Conservation (phyloP, 352 stramenopile species). For the Saprolegnia parasitica region DNA sequence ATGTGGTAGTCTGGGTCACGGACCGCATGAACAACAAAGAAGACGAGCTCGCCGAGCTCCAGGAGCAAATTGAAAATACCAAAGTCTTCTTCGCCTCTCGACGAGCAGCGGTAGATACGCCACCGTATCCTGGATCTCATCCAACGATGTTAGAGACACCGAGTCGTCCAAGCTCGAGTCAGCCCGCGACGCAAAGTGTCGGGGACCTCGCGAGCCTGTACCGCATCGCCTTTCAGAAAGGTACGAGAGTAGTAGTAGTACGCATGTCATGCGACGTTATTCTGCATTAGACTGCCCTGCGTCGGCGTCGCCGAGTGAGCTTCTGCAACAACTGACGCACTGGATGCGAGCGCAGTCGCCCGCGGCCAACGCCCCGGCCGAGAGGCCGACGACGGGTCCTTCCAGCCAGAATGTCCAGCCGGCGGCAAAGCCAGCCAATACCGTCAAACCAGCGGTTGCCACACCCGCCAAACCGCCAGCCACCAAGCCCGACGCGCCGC, state of each 20-base stretch:
- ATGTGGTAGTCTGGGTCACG: conserved; percentile 72
- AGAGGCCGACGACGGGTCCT: not conserved
- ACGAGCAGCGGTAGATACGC: not conserved
- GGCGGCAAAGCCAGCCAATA: not conserved
- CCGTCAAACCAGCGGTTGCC: not conserved
- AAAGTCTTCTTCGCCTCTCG: conserved; percentile 45
- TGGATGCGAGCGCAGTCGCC: conserved; percentile 6
- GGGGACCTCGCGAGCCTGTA: conserved; percentile 14
- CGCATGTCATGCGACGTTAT: no score
- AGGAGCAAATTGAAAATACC: conserved; percentile 84
- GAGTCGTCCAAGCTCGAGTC: not conserved
- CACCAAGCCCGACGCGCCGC: no score
- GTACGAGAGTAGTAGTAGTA: not conserved
- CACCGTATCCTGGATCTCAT: not conserved
- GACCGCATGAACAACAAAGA: conserved; percentile 87
- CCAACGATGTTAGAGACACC: not conserved
- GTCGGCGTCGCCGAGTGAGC: not conserved
- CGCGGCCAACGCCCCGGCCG: not conserved
- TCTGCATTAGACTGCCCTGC: no score
- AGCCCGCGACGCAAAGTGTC: not conserved
- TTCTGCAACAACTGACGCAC: not conserved
- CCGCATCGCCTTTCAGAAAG: conserved; percentile 23
- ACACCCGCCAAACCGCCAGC: not conserved
- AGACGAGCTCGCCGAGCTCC: conserved; percentile 75
- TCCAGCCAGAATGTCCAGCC: not conserved